Conservation (phyloP, 805 yeast genomes). For the Metschnikowia lochheadii region DNA sequence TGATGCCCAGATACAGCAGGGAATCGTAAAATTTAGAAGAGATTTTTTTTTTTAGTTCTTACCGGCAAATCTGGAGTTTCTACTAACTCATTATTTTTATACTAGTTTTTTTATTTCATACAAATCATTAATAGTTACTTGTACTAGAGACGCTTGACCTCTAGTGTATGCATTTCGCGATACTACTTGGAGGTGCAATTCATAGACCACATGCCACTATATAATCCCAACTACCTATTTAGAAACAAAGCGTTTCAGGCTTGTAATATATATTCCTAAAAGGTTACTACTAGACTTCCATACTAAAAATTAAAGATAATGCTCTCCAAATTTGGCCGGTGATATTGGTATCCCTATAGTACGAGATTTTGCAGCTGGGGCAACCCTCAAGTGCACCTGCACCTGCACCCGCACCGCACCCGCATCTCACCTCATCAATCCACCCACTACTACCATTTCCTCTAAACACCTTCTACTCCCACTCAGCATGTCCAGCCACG, state of each 20-base stretch:
- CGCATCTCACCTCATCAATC: neutral
- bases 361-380: too few species aligned
- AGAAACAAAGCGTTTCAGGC: too few species aligned
- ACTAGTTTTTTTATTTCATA: neutral
- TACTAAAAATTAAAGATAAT: too few species aligned
- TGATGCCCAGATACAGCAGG: neutral
- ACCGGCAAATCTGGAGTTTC: neutral
- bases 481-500: constrained; percentile 34
- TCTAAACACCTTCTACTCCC: neutral
- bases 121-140: neutral
- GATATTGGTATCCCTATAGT: too few species aligned
- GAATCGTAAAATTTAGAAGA: constrained; percentile 1
- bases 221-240: too few species aligned
- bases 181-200: neutral
- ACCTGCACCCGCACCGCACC: too few species aligned
- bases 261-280: too few species aligned
- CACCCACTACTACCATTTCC: neutral
- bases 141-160: neutral
- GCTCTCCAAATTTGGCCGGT: too few species aligned
- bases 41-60: neutral
- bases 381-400: neutral
- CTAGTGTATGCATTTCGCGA: neutral
- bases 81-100: neutral
- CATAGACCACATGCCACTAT: too few species aligned
- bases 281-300: too few species aligned